Base-by-base conservation (phyloP, 1,139 yeast genomes). In the Saccharomyces pastorianus region DNA sequence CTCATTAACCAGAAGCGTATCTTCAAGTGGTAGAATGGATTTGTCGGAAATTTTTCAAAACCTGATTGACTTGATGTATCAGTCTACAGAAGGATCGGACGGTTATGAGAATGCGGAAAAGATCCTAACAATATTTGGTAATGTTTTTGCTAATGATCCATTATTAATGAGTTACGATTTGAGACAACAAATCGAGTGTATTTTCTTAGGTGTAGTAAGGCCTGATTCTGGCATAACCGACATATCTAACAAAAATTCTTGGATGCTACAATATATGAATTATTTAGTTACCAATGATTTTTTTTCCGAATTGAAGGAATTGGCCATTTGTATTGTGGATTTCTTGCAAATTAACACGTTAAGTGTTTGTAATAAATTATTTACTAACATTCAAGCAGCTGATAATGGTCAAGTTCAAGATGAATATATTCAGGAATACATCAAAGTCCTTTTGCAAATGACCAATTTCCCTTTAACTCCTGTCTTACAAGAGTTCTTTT, bases 381-480 rank as follows among this genome's bases (percentile, higher is more conserved):
- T 75, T 8, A 71, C 77, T 20, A 73, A 73, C 6, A 51, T 61
- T n/a, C 44, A 38, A 38, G 53, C 58, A 31, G 52, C 56, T 1
- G 49, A 60, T 20, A 56, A 58, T 1, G 51, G 59, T 14, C 56
- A 59, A 17, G 41, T 47, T 1, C 53, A 55, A 11, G 47, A 49
- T 2, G 63, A 65, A 4, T 71, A 72, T 41, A 56, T 63, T 6
- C 73, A 72, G 44, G 68, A 71, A 23, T 76, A 80, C 46, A 66
- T 85, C 14, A 73, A 76, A 13, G 73, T 80, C n/a, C 68, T 88
- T 11, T 59, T 85, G 27, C 75, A 74, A 46, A 69, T 90, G 51
- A 81, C 95, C 0, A 76, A 78, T 53, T 77, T 79, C 51, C 84
- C 85, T 0, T 83, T 85, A 0, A 62, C 71, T 4, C 87, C 96